Conservation (phyloP, 1,139 yeast genomes). For the Hemisphaericaspora subhashii region DNA sequence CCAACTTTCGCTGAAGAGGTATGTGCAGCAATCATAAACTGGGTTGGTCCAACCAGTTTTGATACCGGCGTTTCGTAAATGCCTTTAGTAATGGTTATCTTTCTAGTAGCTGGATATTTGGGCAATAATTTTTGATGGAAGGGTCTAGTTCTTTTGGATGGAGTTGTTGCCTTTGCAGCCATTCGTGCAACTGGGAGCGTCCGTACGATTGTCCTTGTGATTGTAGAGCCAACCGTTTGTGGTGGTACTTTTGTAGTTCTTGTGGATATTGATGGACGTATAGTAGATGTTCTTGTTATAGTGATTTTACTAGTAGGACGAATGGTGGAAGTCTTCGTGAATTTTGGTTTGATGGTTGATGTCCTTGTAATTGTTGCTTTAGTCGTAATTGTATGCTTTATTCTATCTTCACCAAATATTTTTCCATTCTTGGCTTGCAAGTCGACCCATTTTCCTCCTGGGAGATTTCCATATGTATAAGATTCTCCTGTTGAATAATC, state of each 20-base stretch:
- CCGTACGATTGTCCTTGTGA: no score
- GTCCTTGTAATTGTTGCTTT: constrained; percentile 6
- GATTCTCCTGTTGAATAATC: constrained; percentile 35
- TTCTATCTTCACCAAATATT: constrained; percentile 4
- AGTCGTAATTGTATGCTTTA: not conserved
- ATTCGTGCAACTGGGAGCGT: no score
- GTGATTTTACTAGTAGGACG: not conserved
- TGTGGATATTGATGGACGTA: not conserved
- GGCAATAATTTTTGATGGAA: not conserved
- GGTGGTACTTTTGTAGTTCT: not conserved
- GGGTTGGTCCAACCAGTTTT: no score
- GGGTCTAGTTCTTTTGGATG: no score
- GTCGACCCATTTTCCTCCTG: constrained; percentile 17
- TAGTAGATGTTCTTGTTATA: not conserved
- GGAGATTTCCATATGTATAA: constrained; percentile 30
- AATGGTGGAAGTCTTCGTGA: not conserved
- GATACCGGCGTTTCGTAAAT: constrained; percentile 2
- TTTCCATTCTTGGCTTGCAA: constrained; percentile 15
- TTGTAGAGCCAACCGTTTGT: no score
- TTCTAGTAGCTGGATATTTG: not conserved
- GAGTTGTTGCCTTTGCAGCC: no score
- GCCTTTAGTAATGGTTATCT: not conserved
- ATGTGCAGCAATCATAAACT: no score
- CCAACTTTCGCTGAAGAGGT: no score
- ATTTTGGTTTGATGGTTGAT: not conserved